phyloP scores from a whole-genome alignment of 1,284 basidiomycete species.

The Testicularia cyperi region DNA sequence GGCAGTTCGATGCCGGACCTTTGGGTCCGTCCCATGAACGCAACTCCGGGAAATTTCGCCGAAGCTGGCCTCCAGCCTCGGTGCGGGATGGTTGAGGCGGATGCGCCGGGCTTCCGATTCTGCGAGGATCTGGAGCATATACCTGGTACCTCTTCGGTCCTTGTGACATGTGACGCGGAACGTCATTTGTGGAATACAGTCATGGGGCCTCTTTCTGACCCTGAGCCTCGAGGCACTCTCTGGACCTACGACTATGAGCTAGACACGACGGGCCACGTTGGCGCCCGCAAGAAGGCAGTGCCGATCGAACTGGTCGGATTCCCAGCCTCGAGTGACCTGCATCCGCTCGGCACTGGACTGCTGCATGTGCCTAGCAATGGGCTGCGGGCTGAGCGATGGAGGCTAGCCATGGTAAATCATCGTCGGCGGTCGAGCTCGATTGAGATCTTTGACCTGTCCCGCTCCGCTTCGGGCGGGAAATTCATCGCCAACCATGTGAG shows the following conservation, averaged over 20 bases:
- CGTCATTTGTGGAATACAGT: slow-evolving; percentile 34
- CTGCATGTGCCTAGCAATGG: too few relatives aligned
- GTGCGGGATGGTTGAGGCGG: not conserved
- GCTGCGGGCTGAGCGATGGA: not conserved
- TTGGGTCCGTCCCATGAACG: slow-evolving; percentile 8
- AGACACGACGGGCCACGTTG: not conserved
- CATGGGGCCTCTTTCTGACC: slow-evolving; percentile 20
- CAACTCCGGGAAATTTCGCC: too few relatives aligned
- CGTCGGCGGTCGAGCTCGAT: slow-evolving; percentile 1
- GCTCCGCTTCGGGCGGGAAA: not conserved
- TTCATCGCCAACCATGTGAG: slow-evolving; percentile 14
- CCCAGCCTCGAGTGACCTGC: slow-evolving; percentile 9
- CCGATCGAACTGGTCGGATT: slow-evolving; percentile 10
- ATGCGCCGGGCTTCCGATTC: slow-evolving; percentile 3
- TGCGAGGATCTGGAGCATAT: slow-evolving; percentile 31
- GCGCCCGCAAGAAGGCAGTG: not conserved
- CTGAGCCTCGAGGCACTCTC: slow-evolving; percentile 8
- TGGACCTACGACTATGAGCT: slow-evolving; percentile 13
- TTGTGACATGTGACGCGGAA: slow-evolving; percentile 29
- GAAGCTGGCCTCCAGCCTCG: too few relatives aligned
- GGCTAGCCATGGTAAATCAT: slow-evolving; percentile 28
- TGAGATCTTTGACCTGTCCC: slow-evolving; percentile 18
- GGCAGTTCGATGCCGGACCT: slow-evolving; percentile 3
- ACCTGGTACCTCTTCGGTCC: slow-evolving; percentile 3
- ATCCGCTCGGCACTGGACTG: slow-evolving; percentile 26